Evolutionary conservation across 768 basidiomycete genomes (phyloP).

Genomic region (Mycena kentingensis): DNA sequence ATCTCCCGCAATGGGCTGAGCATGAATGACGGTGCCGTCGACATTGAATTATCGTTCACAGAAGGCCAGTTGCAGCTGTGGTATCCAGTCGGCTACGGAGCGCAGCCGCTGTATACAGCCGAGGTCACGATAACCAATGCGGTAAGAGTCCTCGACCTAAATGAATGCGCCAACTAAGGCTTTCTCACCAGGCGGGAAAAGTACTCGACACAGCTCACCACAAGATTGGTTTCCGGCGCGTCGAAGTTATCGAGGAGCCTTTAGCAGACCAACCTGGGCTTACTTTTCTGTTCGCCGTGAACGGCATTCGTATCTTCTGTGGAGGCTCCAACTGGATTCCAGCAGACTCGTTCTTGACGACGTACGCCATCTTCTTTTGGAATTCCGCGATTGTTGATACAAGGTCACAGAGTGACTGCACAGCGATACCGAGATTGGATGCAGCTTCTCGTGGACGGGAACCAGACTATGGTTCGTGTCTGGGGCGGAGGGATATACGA

Average conservation of each 20-base stretch:
- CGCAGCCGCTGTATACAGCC: slow-evolving; percentile 75
- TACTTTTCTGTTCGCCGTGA: slow-evolving; percentile 89
- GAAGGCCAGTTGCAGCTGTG: slow-evolving; percentile 70
- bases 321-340: slow-evolving; percentile 97
- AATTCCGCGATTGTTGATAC: background rate
- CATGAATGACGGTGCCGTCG: slow-evolving; percentile 38
- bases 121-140: slow-evolving; percentile 54
- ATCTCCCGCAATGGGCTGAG: slow-evolving; percentile 39
- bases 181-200: slow-evolving; percentile 44
- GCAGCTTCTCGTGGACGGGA: slow-evolving; percentile 81
- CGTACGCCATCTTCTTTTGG: slow-evolving; percentile 43
- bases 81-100: slow-evolving; percentile 85
- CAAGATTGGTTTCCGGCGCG: slow-evolving; percentile 80
- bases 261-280: slow-evolving; percentile 75
- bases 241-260: slow-evolving; percentile 76
- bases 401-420: slow-evolving; percentile 39
- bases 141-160: slow-evolving; percentile 39
- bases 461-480: slow-evolving; percentile 89
- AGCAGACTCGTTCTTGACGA: slow-evolving; percentile 86
- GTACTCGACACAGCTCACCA: slow-evolving; percentile 55
- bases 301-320: slow-evolving; percentile 84
- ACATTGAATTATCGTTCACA: slow-evolving; percentile 50
- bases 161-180: background rate
- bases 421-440: slow-evolving; percentile 79
- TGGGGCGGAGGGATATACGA: slow-evolving; percentile 97